These are phyloP conservation scores for Leccinellum albellum DNA, from an alignment of 768 basidiomycete genomes.

Conservation along the genomic window DNA sequence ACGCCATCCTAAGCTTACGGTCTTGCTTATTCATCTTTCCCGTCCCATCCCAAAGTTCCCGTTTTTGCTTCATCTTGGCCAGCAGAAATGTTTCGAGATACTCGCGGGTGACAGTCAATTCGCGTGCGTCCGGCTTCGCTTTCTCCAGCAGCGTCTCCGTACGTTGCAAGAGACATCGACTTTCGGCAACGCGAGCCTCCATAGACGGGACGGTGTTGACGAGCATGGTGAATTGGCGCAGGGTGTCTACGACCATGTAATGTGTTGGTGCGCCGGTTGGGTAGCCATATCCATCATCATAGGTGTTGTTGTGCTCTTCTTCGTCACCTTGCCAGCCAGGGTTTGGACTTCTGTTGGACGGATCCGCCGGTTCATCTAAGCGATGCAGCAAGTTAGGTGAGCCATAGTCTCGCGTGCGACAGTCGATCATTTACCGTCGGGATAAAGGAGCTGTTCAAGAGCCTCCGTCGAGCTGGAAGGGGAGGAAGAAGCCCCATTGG, in stretches of 20 bases:
- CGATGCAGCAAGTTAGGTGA: background rate
- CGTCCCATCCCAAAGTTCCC: conserved; percentile 33
- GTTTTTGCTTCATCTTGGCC: conserved; percentile 30
- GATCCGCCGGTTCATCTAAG: conserved; percentile 9
- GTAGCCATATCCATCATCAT: background rate
- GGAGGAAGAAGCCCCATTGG: background rate
- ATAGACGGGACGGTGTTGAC: conserved; percentile 20
- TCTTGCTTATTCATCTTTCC: conserved; percentile 19
- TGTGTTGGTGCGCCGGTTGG: conserved; percentile 18
- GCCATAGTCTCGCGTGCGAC: background rate
- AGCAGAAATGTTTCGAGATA: conserved; percentile 23
- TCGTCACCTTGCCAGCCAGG: conserved; percentile 5
- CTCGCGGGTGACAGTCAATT: conserved; percentile 22
- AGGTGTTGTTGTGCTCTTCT: background rate
- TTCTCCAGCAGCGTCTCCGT: conserved; percentile 12
- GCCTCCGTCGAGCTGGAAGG: conserved; percentile 8
- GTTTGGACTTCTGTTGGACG: background rate
- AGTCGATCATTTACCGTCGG: conserved; percentile 2
- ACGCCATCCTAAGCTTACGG: conserved; percentile 24
- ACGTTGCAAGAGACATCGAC: conserved; percentile 16
- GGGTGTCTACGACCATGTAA: conserved; percentile 26
- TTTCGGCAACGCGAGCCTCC: conserved; percentile 19
- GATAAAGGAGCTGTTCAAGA: conserved; percentile 9
- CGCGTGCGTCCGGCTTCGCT: conserved; percentile 15
- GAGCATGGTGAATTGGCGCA: conserved; percentile 26